Percentiles rank a stretch among this genome's conserved stretches.
These are phyloP conservation scores for Fusarium tuaranense DNA, from an alignment of 2,329 filamentous ascomycete genomes.

Conservation along the genomic window DNA sequence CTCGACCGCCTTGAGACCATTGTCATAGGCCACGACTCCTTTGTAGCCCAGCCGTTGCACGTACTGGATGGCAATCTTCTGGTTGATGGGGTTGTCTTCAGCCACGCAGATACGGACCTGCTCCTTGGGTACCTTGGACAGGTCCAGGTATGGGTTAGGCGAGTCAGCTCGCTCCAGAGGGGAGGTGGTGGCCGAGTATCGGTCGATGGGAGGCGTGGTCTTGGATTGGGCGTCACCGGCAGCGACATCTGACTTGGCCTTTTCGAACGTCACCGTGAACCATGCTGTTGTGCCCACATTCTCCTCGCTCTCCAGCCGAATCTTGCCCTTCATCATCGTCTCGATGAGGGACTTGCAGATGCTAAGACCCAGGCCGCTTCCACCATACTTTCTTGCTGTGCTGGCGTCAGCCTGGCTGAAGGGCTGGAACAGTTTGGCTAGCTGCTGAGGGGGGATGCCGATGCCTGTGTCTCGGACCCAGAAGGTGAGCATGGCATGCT, in stretches of 20 bases:
- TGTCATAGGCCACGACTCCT: constrained; percentile 86
- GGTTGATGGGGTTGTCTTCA: constrained; percentile 95
- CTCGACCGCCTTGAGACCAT: constrained; percentile 89
- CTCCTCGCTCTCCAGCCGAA: constrained; percentile 83
- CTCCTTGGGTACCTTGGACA: constrained; percentile 79
- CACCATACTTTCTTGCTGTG: constrained; percentile 90
- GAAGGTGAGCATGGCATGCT: constrained; percentile 81
- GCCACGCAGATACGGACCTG: constrained; percentile 91
- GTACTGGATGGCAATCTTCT: constrained; percentile 93
- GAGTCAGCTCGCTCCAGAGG: constrained; percentile 54
- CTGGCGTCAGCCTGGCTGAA: constrained; percentile 94
- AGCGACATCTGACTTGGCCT: constrained; percentile 73
- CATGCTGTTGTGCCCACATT: constrained; percentile 77
- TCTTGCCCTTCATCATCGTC: constrained; percentile 88
- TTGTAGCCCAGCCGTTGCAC: constrained; percentile 87
- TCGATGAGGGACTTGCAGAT: constrained; percentile 97
- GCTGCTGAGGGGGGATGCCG: constrained; percentile 84
- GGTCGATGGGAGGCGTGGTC: constrained; percentile 51
- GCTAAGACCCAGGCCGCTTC: constrained; percentile 89
- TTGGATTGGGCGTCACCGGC: constrained; percentile 64
- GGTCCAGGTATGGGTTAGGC: constrained; percentile 67
- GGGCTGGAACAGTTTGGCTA: constrained; percentile 88
- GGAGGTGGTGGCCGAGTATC: constrained; percentile 47
- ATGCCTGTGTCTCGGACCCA: constrained; percentile 93
- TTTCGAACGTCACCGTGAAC: constrained; percentile 88